phyloP scores from a whole-genome alignment of 768 basidiomycete species.

The Mycena amicta region DNA sequence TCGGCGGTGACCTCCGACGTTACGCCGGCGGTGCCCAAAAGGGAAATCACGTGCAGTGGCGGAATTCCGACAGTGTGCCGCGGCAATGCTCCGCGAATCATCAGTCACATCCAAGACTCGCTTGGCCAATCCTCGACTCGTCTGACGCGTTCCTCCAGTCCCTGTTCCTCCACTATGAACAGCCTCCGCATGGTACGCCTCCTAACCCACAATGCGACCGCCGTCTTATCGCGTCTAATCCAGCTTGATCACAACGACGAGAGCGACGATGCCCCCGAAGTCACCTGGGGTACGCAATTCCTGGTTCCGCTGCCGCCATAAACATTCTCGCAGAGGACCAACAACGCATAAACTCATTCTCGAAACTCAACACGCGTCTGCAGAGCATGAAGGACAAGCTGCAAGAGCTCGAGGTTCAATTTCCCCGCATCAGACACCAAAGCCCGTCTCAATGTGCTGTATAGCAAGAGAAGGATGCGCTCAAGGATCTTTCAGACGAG shows the following conservation, averaged over 20 bases:
- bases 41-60: too few relatives aligned
- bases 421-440: neutral
- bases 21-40: too few relatives aligned
- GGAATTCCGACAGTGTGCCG: too few relatives aligned
- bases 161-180: conserved; percentile 38
- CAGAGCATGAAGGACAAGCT: conserved; percentile 73
- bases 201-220: neutral
- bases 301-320: neutral
- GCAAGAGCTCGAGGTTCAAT: conserved; percentile 66
- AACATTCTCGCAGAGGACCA: conserved; percentile 64
- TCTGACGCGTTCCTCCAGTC: neutral
- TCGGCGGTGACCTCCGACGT: too few relatives aligned
- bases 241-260: conserved; percentile 81
- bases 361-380: conserved; percentile 83
- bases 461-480: conserved; percentile 92
- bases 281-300: conserved; percentile 73
- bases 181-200: conserved; percentile 59
- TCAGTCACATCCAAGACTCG: too few relatives aligned
- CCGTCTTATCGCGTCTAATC: conserved; percentile 5
- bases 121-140: neutral
- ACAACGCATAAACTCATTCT: conserved; percentile 88
- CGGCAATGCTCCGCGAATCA: too few relatives aligned
- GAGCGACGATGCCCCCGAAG: conserved; percentile 71
- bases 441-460: conserved; percentile 13
- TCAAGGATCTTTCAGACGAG: conserved; percentile 86